Evolutionary conservation across 2,329 filamentous ascomycete species (phyloP).

Genomic region (Venturiaceae sp.): DNA sequence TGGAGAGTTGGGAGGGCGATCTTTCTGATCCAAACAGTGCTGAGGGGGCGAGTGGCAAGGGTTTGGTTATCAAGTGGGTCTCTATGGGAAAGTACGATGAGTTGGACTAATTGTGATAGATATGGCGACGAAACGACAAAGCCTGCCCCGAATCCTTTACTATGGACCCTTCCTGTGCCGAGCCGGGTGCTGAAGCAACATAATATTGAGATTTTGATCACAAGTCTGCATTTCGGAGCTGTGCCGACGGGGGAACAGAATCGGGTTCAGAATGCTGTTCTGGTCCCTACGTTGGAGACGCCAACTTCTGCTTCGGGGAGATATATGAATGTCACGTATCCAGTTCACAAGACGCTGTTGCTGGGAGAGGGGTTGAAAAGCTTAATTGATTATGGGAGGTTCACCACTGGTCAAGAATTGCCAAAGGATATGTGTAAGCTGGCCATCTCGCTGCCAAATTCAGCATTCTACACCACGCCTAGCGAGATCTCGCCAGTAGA

Average conservation of each 20-base stretch:
- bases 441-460: slow-evolving; percentile 46
- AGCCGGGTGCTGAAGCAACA: slow-evolving; percentile 51
- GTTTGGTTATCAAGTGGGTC: slow-evolving; percentile 30
- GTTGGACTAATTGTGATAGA: slow-evolving; percentile 20
- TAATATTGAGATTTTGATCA: slow-evolving; percentile 54
- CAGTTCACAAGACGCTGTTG: slow-evolving; percentile 73
- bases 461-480: neutral
- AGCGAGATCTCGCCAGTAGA: slow-evolving; percentile 21
- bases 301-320: slow-evolving; percentile 53
- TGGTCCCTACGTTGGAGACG: slow-evolving; percentile 68
- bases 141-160: slow-evolving; percentile 38
- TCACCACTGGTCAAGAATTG: slow-evolving; percentile 28
- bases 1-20: slow-evolving; percentile 33
- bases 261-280: slow-evolving; percentile 50
- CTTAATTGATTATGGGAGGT: slow-evolving; percentile 42
- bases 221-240: slow-evolving; percentile 37
- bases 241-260: slow-evolving; percentile 12
- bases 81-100: neutral
- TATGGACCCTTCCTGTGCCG: slow-evolving; percentile 53
- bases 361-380: slow-evolving; percentile 65
- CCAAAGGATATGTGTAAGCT: slow-evolving; percentile 37
- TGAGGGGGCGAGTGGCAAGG: slow-evolving; percentile 21
- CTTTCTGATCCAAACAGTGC: slow-evolving; percentile 16
- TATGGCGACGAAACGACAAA: slow-evolving; percentile 43
- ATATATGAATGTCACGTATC: slow-evolving; percentile 61